These are phyloP conservation scores for Neohortaea acidophila DNA, from an alignment of 495 filamentous ascomycete species.

Conservation along the genomic window DNA sequence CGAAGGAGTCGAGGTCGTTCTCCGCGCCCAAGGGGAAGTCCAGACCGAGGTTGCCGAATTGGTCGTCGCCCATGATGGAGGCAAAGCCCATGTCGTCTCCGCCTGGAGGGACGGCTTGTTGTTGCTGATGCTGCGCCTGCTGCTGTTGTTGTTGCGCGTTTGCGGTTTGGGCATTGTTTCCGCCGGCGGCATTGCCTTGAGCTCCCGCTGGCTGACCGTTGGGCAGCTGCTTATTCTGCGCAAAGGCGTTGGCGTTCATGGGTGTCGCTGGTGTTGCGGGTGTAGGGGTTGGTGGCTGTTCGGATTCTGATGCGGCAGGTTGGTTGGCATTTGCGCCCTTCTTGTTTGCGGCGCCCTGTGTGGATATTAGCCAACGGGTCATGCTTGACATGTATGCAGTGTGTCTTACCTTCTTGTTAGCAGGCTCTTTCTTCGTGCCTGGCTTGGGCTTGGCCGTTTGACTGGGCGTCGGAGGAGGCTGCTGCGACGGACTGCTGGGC, in stretches of 20 bases:
- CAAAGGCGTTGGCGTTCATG: constrained; percentile 50
- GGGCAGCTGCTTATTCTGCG: constrained; percentile 34
- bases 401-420: constrained; percentile 60
- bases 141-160: constrained; percentile 2
- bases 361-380: constrained; percentile 2
- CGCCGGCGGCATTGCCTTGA: constrained; percentile 22
- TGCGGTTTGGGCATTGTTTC: no score
- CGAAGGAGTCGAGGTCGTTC: constrained; percentile 65
- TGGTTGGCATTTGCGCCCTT: constrained; percentile 56
- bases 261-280: constrained; percentile 79
- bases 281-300: constrained; percentile 59
- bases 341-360: constrained; percentile 46
- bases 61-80: background rate
- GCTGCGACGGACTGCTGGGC: constrained; percentile 67
- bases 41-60: constrained; percentile 25
- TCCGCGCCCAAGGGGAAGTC: constrained; percentile 47
- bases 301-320: constrained; percentile 61
- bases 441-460: no score
- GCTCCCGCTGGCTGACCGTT: constrained; percentile 33
- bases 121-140: background rate
- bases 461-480: constrained; percentile 62
- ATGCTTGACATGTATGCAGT: constrained; percentile 18
- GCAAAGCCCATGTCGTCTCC: no score
- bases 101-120: background rate
- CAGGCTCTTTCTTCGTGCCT: constrained; percentile 58